Conservation (phyloP, 257 asterid species). For the Solanum etuberosum region DNA sequence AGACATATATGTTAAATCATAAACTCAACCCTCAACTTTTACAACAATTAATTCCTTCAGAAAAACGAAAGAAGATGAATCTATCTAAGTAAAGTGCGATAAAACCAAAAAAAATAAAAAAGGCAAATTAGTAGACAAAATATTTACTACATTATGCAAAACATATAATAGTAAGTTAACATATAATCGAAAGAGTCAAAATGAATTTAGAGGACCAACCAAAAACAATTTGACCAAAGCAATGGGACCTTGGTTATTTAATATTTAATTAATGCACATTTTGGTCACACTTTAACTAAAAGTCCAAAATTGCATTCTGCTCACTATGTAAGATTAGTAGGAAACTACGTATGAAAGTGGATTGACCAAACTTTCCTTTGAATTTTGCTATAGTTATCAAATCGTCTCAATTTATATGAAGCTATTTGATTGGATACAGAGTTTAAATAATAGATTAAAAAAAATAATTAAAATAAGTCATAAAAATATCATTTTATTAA, state of each 20-base stretch:
- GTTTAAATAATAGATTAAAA: neutral
- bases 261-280: neutral
- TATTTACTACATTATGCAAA: neutral
- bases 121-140: too few relatives aligned
- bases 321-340: neutral
- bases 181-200: neutral
- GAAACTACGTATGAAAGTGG: neutral
- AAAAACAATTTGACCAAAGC: neutral
- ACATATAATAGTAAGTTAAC: too few relatives aligned
- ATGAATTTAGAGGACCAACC: neutral
- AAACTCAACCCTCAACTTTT: neutral
- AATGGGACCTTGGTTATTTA: neutral
- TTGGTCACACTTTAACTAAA: neutral
- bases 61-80: too few relatives aligned
- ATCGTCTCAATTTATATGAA: neutral
- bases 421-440: rapidly evolving
- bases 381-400: neutral
- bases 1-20: neutral
- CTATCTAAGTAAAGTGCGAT: too few relatives aligned
- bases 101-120: too few relatives aligned
- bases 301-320: neutral
- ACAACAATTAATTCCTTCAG: neutral
- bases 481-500: neutral
- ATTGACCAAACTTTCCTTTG: neutral
- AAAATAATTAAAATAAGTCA: neutral